phyloP scores from a whole-genome alignment of 306 rosid genomes.

The Prunus mume region DNA sequence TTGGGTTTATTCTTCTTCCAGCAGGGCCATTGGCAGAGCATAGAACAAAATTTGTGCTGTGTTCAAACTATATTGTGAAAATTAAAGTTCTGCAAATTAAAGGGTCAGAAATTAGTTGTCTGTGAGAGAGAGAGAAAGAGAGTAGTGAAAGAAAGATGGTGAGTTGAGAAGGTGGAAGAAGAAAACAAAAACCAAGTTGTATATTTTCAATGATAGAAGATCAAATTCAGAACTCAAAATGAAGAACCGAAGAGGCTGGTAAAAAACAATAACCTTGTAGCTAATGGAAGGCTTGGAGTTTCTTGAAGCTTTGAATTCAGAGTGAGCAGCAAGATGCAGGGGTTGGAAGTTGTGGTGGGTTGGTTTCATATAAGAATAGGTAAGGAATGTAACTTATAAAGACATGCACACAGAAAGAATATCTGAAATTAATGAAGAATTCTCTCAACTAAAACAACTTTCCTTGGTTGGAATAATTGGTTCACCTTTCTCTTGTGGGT shows the following conservation, averaged over 20 bases:
- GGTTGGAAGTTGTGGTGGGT: background rate
- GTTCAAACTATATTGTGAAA: background rate
- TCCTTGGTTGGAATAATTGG: constrained; percentile 15
- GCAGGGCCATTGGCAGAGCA: no score
- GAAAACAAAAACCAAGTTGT: background rate
- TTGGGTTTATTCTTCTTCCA: background rate
- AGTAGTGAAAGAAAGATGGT: background rate
- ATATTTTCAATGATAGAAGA: background rate
- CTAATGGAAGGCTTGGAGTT: background rate
- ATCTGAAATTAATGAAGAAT: background rate
- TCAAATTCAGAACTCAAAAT: background rate
- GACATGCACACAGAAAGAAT: background rate
- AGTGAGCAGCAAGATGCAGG: background rate
- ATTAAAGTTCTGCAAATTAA: background rate
- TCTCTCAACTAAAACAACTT: background rate
- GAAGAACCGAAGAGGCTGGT: background rate
- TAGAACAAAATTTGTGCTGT: background rate
- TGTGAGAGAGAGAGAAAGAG: background rate
- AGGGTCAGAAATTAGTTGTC: background rate
- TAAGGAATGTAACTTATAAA: constrained; percentile 4
- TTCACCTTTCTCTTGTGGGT: background rate
- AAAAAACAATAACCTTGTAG: background rate
- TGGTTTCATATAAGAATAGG: background rate
- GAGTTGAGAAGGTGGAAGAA: background rate
- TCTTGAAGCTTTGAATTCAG: constrained; percentile 2